These are phyloP conservation scores for Astrothelium subdiscretum DNA, from an alignment of 495 filamentous ascomycete genomes.

Conservation along the genomic window DNA sequence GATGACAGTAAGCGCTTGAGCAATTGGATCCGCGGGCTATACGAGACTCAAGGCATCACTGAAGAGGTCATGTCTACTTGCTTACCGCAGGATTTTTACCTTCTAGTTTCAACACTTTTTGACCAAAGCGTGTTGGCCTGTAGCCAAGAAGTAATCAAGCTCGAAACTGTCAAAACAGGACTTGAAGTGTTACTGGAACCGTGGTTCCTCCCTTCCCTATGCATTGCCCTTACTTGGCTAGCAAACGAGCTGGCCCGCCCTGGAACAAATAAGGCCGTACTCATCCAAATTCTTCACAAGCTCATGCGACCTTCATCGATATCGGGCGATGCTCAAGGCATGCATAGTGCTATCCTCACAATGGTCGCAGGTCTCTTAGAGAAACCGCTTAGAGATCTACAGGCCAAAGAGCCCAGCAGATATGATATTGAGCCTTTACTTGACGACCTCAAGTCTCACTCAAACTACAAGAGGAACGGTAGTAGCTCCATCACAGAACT, in stretches of 20 bases:
- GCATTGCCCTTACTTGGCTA: constrained; percentile 71
- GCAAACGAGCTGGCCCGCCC: constrained; percentile 43
- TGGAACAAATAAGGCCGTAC: constrained; percentile 7
- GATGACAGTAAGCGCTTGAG: constrained; percentile 67
- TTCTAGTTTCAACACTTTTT: constrained; percentile 82
- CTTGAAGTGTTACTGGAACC: constrained; percentile 84
- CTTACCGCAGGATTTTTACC: constrained; percentile 86
- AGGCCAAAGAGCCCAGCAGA: constrained; percentile 52
- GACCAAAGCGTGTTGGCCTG: constrained; percentile 72
- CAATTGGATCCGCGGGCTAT: constrained; percentile 79
- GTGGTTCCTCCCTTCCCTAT: constrained; percentile 77
- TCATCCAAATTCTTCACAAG: constrained; percentile 65
- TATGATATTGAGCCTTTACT: constrained; percentile 64
- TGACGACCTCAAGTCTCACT: constrained; percentile 54
- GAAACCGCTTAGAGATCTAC: constrained; percentile 60
- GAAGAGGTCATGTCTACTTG: constrained; percentile 89
- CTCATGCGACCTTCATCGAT: constrained; percentile 65
- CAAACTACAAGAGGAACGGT: constrained; percentile 53
- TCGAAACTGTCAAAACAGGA: constrained; percentile 75
- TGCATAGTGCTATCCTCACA: constrained; percentile 72
- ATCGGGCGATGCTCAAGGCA: constrained; percentile 65
- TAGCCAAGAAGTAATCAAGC: constrained; percentile 53
- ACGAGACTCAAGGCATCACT: constrained; percentile 55
- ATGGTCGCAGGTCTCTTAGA: constrained; percentile 71
- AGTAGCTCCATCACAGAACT: constrained; percentile 60